These are phyloP conservation scores for Pythium insidiosum DNA, from an alignment of 352 stramenopile genomes.

Conservation along the genomic window DNA sequence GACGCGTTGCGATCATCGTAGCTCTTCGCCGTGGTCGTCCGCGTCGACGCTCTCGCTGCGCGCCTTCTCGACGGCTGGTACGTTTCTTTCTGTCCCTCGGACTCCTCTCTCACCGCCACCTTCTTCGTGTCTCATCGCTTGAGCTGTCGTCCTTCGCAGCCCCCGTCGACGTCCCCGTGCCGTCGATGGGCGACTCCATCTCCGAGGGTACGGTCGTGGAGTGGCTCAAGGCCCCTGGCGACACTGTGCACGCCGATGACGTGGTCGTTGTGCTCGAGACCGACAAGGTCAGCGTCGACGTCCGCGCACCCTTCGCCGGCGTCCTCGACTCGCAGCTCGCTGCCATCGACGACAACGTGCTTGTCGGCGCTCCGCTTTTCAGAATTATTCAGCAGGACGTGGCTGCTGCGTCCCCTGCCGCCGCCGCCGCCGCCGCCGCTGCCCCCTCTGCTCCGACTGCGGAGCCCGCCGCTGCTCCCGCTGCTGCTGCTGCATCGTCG, in stretches of 20 bases:
- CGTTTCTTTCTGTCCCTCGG: not conserved
- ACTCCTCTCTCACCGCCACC: not conserved
- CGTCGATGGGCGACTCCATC: slow-evolving; percentile 95
- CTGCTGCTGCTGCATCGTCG: slow-evolving; percentile 11
- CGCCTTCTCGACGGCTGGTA: not conserved
- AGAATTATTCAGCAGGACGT: slow-evolving; percentile 27
- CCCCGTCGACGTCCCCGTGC: slow-evolving; percentile 47
- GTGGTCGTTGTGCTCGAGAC: slow-evolving; percentile 98
- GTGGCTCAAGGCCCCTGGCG: slow-evolving; percentile 91
- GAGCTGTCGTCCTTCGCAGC: not conserved
- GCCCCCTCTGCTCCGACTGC: slow-evolving; percentile 5
- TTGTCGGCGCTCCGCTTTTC: slow-evolving; percentile 94
- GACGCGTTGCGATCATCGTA: not conserved
- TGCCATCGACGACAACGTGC: slow-evolving; percentile 93
- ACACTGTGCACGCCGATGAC: slow-evolving; percentile 93
- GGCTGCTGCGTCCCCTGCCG: slow-evolving; percentile 2
- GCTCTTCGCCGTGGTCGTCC: not conserved
- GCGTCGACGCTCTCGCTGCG: not conserved
- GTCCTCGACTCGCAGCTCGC: slow-evolving; percentile 89
- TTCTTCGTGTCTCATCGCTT: not conserved
- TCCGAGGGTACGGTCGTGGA: slow-evolving; percentile 97
- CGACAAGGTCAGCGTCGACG: slow-evolving; percentile 95
- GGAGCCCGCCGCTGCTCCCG: slow-evolving; percentile 10
- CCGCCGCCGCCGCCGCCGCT: slow-evolving; percentile 7
- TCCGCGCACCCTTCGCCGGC: slow-evolving; percentile 88